Evolutionary conservation across 108 stramenopile species (phyloP), one percentile per base, ranked within the genome.

Genomic region (Pseudonitzschia pungens): DNA sequence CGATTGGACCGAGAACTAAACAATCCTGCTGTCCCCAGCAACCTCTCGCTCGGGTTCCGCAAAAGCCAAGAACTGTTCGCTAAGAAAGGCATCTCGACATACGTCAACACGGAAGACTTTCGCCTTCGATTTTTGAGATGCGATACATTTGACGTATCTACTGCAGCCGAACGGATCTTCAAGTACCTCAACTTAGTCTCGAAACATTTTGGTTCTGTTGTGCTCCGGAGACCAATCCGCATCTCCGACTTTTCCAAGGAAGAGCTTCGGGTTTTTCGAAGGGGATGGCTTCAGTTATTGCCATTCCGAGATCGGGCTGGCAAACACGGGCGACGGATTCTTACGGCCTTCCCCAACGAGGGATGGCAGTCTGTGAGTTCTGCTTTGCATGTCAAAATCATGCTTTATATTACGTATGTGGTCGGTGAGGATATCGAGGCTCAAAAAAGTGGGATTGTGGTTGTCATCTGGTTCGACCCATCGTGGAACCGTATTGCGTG

Each of bases 61-160:
- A 20, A 40, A 33, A 62, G 60, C 29, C 60, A 62, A 15, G 33
- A 62, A 62, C 33, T 40, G 24, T 55, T 24, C 26, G 64, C 71
- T 14, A 12, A 70, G 18, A 12, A 65, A 33, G n/a, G 40, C 40
- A 16, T 21, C 1, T 40, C 21, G 10, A 24, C 60, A 6, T 74
- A 74, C 45, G 73, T 79, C 14, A 62, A 62, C 36, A 36, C 60
- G 4, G 32, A 21, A 0, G 48, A 67, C 16, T 79, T 79, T 66
- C 73, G 73, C 7, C 44, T 79, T 10, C 28, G 29, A 12, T 78
- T 78, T 60, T 31, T 78, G 57, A 54, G 71, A 52, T 68, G 67
- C 40, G 66, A 72, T 31, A 12, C n/a, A 3, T 78, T 72, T 55
- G 67, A 72, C 32, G 29, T 43, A 12, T 0, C 29, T 1, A 18